Conservation (phyloP, 768 basidiomycete species). For the Mycena rebaudengoi region DNA sequence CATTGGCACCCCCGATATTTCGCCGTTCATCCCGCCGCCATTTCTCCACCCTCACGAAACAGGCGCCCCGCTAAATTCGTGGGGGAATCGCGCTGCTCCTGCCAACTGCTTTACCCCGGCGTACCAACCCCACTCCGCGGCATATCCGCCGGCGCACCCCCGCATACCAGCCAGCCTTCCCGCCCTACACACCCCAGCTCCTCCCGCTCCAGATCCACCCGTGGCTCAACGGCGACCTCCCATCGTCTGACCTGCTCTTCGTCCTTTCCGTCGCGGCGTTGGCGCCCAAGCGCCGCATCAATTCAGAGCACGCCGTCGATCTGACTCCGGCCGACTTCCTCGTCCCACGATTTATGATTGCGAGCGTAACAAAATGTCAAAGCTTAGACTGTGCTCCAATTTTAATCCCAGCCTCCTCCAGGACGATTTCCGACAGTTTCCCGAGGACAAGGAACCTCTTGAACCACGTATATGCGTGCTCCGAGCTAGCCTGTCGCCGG, state of each 20-base stretch:
- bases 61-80: conserved; percentile 34
- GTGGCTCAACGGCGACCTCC: conserved; percentile 60
- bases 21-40: conserved; percentile 19
- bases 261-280: conserved; percentile 62
- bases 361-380: conserved; percentile 7
- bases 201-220: conserved; percentile 52
- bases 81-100: conserved; percentile 29
- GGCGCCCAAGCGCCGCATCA: conserved; percentile 50
- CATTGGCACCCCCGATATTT: conserved; percentile 17
- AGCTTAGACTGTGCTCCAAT: conserved; percentile 30
- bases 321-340: neutral
- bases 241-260: conserved; percentile 57
- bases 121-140: too few species aligned
- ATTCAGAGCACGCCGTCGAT: conserved; percentile 45
- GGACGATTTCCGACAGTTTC: conserved; percentile 61
- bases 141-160: neutral
- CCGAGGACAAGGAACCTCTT: conserved; percentile 69
- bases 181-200: conserved; percentile 17
- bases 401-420: conserved; percentile 61
- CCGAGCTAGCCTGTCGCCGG: conserved; percentile 89
- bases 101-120: neutral
- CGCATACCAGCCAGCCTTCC: conserved; percentile 3
- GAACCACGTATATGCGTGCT: conserved; percentile 62
- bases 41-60: conserved; percentile 16
- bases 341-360: neutral